A percentile compares a stretch with the other conserved stretches of the same genome.
These are phyloP conservation scores for Trypanosoma cruzi DNA, from an alignment of 208 protist genomes.

Conservation along the genomic window DNA sequence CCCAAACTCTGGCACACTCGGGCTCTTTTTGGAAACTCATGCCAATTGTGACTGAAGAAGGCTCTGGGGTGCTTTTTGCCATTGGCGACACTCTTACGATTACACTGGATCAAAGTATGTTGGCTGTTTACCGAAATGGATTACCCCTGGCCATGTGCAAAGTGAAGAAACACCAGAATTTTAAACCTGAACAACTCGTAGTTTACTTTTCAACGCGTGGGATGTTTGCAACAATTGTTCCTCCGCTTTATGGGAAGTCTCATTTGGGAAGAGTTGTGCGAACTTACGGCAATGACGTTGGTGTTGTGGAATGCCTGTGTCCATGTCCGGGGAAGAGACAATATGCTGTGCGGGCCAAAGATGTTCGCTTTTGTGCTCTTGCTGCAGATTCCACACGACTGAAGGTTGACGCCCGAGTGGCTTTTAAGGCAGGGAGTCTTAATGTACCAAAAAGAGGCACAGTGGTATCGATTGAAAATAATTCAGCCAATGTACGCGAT, in stretches of 20 bases:
- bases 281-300: slow-evolving; percentile 61
- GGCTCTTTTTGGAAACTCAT: slow-evolving; percentile 48
- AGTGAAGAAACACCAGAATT: background rate
- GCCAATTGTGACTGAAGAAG: slow-evolving; percentile 35
- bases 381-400: slow-evolving; percentile 38
- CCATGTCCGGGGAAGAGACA: slow-evolving; percentile 19
- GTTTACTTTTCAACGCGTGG: slow-evolving; percentile 71
- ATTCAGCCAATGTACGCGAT: slow-evolving; percentile 55
- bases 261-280: slow-evolving; percentile 65
- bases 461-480: slow-evolving; percentile 39
- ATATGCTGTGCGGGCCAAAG: slow-evolving; percentile 57
- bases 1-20: slow-evolving; percentile 2
- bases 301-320: slow-evolving; percentile 64
- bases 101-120: slow-evolving; percentile 21
- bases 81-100: slow-evolving; percentile 86
- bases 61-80: slow-evolving; percentile 55
- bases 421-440: slow-evolving; percentile 60
- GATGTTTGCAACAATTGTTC: slow-evolving; percentile 67
- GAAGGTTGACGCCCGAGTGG: slow-evolving; percentile 48
- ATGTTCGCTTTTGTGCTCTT: slow-evolving; percentile 81
- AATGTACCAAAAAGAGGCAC: slow-evolving; percentile 64
- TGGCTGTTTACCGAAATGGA: slow-evolving; percentile 61
- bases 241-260: slow-evolving; percentile 72
- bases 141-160: slow-evolving; percentile 31
- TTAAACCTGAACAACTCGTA: slow-evolving; percentile 43